Percentiles rank a stretch among this genome's conserved stretches.
Conservation (phyloP, 2,329 filamentous ascomycete genomes). For the Trichoderma oligosporum region DNA sequence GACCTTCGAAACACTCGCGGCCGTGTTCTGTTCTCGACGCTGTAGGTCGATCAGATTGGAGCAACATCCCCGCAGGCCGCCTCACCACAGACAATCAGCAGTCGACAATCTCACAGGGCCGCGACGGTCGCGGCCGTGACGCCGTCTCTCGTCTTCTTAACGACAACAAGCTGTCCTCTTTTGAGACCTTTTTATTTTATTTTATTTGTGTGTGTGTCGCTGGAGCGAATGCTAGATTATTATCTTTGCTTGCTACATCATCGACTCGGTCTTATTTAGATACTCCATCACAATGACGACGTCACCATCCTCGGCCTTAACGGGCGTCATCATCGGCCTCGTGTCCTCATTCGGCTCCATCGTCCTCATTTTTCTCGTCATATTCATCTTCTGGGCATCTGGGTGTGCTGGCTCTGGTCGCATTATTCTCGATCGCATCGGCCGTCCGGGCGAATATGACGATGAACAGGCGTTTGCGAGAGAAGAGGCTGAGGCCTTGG, state of each 20-base stretch:
- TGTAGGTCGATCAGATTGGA: not conserved
- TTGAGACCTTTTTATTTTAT: constrained; percentile 3
- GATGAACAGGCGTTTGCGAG: constrained; percentile 92
- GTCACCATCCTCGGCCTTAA: constrained; percentile 47
- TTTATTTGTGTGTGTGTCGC: too few relatives aligned
- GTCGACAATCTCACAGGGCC: constrained; percentile 2
- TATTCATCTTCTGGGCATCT: constrained; percentile 87
- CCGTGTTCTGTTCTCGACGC: not conserved
- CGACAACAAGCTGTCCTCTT: constrained; percentile 1
- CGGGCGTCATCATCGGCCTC: constrained; percentile 89
- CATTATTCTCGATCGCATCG: constrained; percentile 90
- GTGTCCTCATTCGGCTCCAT: constrained; percentile 92
- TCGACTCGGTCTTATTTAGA: constrained; percentile 2
- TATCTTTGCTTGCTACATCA: not conserved
- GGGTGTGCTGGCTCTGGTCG: constrained; percentile 69
- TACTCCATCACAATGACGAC: constrained; percentile 30
- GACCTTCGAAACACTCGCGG: not conserved
- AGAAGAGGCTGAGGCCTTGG: constrained; percentile 92
- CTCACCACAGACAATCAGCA: constrained; percentile 3
- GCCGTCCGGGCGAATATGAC: constrained; percentile 91
- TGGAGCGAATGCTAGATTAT: constrained; percentile 11
- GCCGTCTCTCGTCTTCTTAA: constrained; percentile 14
- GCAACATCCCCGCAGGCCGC: constrained; percentile 9
- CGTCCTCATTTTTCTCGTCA: constrained; percentile 72
- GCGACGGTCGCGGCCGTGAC: constrained; percentile 20